Conservation (phyloP, 2,329 filamentous ascomycete genomes). For the Zarea fungicola region DNA sequence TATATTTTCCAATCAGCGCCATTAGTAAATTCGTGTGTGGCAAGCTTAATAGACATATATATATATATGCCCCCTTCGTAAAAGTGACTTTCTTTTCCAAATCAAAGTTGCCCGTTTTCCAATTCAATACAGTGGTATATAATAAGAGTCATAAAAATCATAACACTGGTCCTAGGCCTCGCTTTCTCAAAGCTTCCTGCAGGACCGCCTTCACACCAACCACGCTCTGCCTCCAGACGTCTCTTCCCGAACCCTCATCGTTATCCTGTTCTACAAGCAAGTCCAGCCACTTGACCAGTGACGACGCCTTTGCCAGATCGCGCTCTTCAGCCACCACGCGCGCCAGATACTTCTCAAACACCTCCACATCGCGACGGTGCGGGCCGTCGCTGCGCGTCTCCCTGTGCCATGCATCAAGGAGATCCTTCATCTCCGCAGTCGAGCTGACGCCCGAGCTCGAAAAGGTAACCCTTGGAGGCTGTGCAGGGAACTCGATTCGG, state of each 20-base stretch:
- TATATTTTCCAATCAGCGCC: too few relatives aligned
- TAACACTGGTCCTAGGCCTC: constrained; percentile 50
- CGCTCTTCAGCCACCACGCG: constrained; percentile 70
- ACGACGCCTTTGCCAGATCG: constrained; percentile 69
- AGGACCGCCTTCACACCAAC: constrained; percentile 43
- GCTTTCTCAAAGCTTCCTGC: constrained; percentile 48
- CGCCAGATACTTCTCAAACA: constrained; percentile 67
- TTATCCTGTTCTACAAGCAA: constrained; percentile 48
- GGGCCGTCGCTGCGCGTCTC: constrained; percentile 71
- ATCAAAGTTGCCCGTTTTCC: too few relatives aligned
- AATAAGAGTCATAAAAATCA: constrained; percentile 39
- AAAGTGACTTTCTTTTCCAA: neutral
- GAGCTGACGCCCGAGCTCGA: constrained; percentile 37
- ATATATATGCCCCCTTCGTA: too few relatives aligned
- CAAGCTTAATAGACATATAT: too few relatives aligned
- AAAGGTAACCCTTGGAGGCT: constrained; percentile 44
- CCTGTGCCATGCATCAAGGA: constrained; percentile 69
- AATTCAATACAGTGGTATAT: constrained; percentile 9
- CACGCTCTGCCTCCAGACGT: constrained; percentile 43
- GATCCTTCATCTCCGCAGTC: constrained; percentile 61
- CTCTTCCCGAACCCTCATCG: constrained; percentile 30
- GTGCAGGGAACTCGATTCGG: constrained; percentile 41
- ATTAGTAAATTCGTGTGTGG: too few relatives aligned
- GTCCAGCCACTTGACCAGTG: constrained; percentile 63
- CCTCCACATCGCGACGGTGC: constrained; percentile 69